These are phyloP conservation scores for Vigna unguiculata DNA, from an alignment of 306 rosid species.

Conservation along the genomic window DNA sequence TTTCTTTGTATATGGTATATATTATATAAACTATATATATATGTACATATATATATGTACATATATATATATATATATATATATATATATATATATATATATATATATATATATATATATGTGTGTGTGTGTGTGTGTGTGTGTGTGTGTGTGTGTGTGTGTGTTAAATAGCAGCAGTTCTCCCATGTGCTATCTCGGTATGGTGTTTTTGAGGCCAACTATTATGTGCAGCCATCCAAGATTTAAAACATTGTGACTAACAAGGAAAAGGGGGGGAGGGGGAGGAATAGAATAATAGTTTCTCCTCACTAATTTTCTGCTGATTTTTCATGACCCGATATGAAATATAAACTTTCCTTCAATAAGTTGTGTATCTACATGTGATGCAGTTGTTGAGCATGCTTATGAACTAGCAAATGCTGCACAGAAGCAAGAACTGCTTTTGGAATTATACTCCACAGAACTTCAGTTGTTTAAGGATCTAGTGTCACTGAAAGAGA, in stretches of 20 bases:
- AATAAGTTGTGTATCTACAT: slow-evolving; percentile 35
- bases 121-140: too few species aligned
- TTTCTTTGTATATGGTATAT: too few species aligned
- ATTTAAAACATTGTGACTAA: neutral
- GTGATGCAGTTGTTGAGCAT: slow-evolving; percentile 80
- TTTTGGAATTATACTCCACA: slow-evolving; percentile 76
- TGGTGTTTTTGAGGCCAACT: too few species aligned
- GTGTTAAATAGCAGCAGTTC: too few species aligned
- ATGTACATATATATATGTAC: too few species aligned
- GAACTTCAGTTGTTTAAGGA: slow-evolving; percentile 90
- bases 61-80: too few species aligned
- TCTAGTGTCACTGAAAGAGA: slow-evolving; percentile 71
- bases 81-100: too few species aligned
- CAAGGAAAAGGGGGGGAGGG: neutral
- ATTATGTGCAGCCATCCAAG: too few species aligned
- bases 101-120: too few species aligned
- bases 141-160: too few species aligned
- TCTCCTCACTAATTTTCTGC: slow-evolving; percentile 24
- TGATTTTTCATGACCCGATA: slow-evolving; percentile 27
- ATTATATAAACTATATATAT: too few species aligned
- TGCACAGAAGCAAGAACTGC: slow-evolving; percentile 82
- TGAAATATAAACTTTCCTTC: slow-evolving; percentile 20
- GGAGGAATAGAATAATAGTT: neutral
- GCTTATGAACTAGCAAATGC: slow-evolving; percentile 82
- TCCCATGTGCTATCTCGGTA: too few species aligned